These are phyloP conservation scores for Melocanna baccifera DNA, from an alignment of 176 grass and related monocot species.

Conservation along the genomic window DNA sequence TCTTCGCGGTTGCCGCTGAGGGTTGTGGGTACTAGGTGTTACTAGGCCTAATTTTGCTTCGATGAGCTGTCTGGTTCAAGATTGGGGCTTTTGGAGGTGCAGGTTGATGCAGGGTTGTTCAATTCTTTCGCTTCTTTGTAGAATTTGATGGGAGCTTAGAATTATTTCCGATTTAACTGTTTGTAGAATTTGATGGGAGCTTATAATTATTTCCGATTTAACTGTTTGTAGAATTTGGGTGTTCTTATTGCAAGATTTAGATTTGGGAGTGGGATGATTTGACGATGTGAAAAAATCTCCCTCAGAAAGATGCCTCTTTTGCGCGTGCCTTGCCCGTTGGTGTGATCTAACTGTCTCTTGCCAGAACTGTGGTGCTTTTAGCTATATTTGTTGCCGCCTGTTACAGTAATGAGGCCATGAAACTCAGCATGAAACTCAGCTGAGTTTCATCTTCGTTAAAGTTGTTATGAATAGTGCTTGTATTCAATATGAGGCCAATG, in stretches of 20 bases:
- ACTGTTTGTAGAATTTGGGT: not conserved
- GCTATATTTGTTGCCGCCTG: not conserved
- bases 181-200: not conserved
- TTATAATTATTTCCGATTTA: not conserved
- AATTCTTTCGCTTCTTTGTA: not conserved
- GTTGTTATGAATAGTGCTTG: too few species aligned
- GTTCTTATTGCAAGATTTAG: not conserved
- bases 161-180: not conserved
- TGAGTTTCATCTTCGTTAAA: not conserved
- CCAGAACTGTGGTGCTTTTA: not conserved
- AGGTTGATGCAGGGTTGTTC: not conserved
- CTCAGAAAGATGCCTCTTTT: not conserved
- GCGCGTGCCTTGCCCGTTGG: not conserved
- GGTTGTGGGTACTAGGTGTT: not conserved
- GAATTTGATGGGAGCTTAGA: not conserved
- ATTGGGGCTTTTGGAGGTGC: not conserved
- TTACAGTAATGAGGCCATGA: not conserved
- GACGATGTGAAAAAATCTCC: not conserved
- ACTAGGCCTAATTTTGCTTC: conserved; percentile 11
- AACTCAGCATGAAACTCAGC: not conserved
- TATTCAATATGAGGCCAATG: too few species aligned
- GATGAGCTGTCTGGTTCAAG: conserved; percentile 1
- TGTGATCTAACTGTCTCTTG: conserved; percentile 19
- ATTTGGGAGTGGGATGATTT: not conserved
- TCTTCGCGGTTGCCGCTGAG: not conserved